Base-by-base conservation (phyloP, 2,329 filamentous ascomycete genomes). In the Capronia americana region DNA sequence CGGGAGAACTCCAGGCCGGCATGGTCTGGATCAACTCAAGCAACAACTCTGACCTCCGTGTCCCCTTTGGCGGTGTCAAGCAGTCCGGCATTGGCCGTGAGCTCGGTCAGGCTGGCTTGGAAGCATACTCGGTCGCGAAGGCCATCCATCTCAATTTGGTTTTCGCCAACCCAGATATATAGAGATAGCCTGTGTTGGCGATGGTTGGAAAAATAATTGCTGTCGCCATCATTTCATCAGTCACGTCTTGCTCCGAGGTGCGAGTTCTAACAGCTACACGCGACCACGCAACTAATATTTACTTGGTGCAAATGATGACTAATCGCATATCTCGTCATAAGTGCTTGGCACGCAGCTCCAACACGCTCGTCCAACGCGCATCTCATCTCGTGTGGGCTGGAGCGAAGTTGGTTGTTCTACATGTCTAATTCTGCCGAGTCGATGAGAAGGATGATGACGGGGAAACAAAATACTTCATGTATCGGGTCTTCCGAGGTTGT, bases 21-120 rank as follows among this genome's bases (percentile, higher is more conserved):
- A 81, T 78, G 76, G 78, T 80, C 1, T 81, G 79, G 79, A 74
- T 81, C 20, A 81, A 81, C 61, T 80, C 76, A 28, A 79, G 76
- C 34, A 76, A 78, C 63, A 77, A 80, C 57, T 77, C 75, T 44
- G 77, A 81, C 65, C 74, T 73, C 0, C 72, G 76, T 0, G 69
- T 80, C 8, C 78, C 79, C 0, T 80, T 79, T 64, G 79, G 79
- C 24, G 79, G 79, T 41, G 77, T 57, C 86, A 85, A 4, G 75
- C 76, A 71, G 32, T 50, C 32, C 12, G 64, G 64, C 11, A 59
- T 66, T 28, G 32, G 32, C 32, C 32, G 32, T 34, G 32, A 34
- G 32, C 32, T 34, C 32, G 32, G 32, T 8, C 34, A 80, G 65
- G 74, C 79, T 1, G 79, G 34, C 34, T 41, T 41, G 34, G 34